Conservation (phyloP, 176 grass and related monocot species). For the Oryza australiensis region DNA sequence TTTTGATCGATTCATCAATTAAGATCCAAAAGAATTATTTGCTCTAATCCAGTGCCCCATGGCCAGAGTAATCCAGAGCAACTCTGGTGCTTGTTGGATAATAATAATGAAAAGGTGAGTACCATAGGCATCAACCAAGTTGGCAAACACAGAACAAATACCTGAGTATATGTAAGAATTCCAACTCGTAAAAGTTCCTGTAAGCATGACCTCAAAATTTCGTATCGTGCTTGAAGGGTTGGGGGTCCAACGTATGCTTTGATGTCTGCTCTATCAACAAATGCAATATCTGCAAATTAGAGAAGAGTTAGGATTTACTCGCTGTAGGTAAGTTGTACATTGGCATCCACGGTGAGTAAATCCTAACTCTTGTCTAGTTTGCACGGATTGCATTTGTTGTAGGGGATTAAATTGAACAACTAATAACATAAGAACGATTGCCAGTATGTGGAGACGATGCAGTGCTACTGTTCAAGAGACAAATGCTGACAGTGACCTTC, state of each 20-base stretch:
- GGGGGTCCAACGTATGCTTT: slow-evolving; percentile 98
- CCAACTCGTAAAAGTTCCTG: slow-evolving; percentile 89
- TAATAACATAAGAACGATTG: not conserved
- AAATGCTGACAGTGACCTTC: not conserved
- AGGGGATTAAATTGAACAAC: slow-evolving; percentile 3
- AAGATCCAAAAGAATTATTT: not conserved
- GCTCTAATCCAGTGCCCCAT: slow-evolving; percentile 3
- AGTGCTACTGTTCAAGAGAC: not conserved
- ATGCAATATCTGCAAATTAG: slow-evolving; percentile 86
- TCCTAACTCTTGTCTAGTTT: slow-evolving; percentile 48
- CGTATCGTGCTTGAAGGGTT: slow-evolving; percentile 85
- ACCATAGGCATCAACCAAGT: not conserved
- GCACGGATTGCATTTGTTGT: slow-evolving; percentile 93
- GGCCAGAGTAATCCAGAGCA: not conserved
- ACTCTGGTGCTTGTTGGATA: not conserved
- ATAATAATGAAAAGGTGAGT: not conserved
- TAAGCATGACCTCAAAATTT: slow-evolving; percentile 94
- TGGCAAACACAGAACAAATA: slow-evolving; percentile 32
- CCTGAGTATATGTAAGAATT: slow-evolving; percentile 69
- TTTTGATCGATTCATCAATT: not conserved
- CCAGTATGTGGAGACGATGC: slow-evolving; percentile 1
- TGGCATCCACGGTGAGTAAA: slow-evolving; percentile 15
- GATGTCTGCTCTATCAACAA: slow-evolving; percentile 98
- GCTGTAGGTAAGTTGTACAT: not conserved
- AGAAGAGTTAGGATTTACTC: slow-evolving; percentile 36